Percentiles rank a stretch among this genome's conserved stretches.
Evolutionary conservation across 306 rosid species (phyloP).

Genomic region (Benincasa hispida): DNA sequence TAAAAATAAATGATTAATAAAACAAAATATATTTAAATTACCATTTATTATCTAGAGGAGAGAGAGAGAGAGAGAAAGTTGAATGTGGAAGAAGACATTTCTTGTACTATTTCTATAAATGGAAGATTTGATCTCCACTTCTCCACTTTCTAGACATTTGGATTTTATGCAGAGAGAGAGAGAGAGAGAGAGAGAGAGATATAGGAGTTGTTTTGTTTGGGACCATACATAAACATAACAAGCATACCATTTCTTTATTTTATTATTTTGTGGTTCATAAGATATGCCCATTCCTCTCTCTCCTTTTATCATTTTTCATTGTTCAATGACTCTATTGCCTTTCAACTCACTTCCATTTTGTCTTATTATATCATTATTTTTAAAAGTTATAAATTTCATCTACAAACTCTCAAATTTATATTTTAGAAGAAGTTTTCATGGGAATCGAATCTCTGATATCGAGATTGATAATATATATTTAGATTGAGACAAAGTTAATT

Average conservation of each 20-base stretch:
- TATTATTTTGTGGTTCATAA: not conserved
- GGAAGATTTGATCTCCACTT: constrained; percentile 4
- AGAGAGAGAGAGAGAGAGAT: not conserved
- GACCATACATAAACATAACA: not conserved
- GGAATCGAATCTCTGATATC: too few species aligned
- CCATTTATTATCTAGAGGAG: not conserved
- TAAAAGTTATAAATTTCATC: too few species aligned
- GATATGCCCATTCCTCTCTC: not conserved
- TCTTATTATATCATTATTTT: not conserved
- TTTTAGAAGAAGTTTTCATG: too few species aligned
- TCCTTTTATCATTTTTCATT: too few species aligned
- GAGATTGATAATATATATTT: too few species aligned
- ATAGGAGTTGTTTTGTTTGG: not conserved
- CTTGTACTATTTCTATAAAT: not conserved
- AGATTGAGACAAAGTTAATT: too few species aligned
- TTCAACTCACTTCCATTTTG: not conserved
- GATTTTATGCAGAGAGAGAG: not conserved
- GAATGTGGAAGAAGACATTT: not conserved
- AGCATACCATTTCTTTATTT: not conserved
- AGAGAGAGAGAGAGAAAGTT: not conserved
- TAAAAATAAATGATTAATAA: too few species aligned
- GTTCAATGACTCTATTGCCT: too few species aligned
- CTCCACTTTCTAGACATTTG: not conserved
- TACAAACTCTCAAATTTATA: too few species aligned
- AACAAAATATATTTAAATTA: not conserved